A percentile compares a stretch with the other conserved stretches of the same genome.
Evolutionary conservation across 345 rosid species (phyloP).

Genomic region (Mangifera indica): DNA sequence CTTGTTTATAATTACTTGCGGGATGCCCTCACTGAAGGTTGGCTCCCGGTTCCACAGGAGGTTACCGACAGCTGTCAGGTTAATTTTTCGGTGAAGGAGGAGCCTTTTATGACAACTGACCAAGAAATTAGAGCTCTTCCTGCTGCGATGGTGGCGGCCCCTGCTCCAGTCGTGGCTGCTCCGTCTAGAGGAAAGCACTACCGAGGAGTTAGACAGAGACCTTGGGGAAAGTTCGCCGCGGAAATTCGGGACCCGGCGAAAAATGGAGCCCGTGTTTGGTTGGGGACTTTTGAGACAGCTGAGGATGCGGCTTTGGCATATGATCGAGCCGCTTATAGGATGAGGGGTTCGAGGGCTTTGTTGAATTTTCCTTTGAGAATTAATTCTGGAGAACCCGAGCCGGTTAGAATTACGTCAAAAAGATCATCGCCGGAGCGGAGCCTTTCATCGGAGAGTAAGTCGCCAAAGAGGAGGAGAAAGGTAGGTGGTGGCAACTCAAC

Average conservation of each 20-base stretch:
- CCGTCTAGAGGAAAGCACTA: conserved; percentile 61
- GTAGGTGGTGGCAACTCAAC: conserved; percentile 14
- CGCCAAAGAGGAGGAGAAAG: conserved; percentile 64
- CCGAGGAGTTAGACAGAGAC: background rate
- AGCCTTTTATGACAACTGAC: conserved; percentile 30
- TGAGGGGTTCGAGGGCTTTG: conserved; percentile 92
- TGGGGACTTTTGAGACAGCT: background rate
- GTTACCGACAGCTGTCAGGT: background rate
- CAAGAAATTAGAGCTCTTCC: conserved; percentile 40
- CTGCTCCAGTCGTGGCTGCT: conserved; percentile 25
- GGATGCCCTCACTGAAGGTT: conserved; percentile 71
- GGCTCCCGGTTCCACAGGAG: conserved; percentile 59
- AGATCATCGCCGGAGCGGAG: conserved; percentile 57
- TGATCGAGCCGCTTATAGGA: conserved; percentile 36
- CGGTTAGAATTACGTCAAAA: conserved; percentile 86
- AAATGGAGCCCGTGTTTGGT: background rate
- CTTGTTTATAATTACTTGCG: conserved; percentile 62
- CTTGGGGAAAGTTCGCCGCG: conserved; percentile 64
- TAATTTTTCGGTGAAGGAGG: conserved; percentile 16
- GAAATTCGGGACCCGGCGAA: conserved; percentile 53
- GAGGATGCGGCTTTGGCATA: conserved; percentile 5
- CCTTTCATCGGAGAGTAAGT: conserved; percentile 43
- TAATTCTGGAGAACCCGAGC: conserved; percentile 89
- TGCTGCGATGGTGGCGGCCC: background rate
- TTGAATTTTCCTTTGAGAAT: conserved; percentile 85